Conservation (phyloP, 1,139 yeast species). For the Lizanozyma gosingica region DNA sequence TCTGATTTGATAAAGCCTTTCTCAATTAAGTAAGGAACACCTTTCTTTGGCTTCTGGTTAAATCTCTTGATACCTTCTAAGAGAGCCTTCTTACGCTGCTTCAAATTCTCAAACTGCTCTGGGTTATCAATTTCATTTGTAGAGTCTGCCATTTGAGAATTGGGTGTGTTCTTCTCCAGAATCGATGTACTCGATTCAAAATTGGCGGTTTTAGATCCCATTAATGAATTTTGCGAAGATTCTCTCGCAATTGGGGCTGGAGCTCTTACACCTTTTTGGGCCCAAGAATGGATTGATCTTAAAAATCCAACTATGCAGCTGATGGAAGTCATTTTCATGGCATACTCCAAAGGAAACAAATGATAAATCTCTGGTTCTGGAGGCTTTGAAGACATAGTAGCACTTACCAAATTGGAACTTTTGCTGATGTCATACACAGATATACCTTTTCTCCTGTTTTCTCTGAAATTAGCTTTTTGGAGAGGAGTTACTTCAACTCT, state of each 20-base stretch:
- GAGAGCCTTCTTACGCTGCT: slow-evolving; percentile 74
- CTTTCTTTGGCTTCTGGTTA: slow-evolving; percentile 78
- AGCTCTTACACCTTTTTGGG: slow-evolving; percentile 56
- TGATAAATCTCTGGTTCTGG: slow-evolving; percentile 50
- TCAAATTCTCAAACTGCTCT: slow-evolving; percentile 74
- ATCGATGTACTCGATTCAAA: slow-evolving; percentile 15
- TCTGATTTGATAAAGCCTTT: slow-evolving; percentile 55
- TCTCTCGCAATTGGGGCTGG: slow-evolving; percentile 8
- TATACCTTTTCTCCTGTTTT: slow-evolving; percentile 49
- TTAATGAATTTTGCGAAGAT: slow-evolving; percentile 15
- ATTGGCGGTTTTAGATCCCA: slow-evolving; percentile 33
- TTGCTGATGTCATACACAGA: slow-evolving; percentile 69
- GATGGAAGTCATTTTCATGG: slow-evolving; percentile 73
- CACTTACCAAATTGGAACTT: slow-evolving; percentile 68
- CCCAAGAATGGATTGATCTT: slow-evolving; percentile 79
- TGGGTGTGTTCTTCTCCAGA: neutral
- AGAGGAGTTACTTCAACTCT: slow-evolving; percentile 64
- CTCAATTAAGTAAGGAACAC: slow-evolving; percentile 52
- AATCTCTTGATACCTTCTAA: slow-evolving; percentile 73
- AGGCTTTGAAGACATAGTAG: slow-evolving; percentile 52
- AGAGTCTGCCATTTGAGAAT: slow-evolving; percentile 12
- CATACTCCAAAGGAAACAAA: slow-evolving; percentile 68
- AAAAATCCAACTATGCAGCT: slow-evolving; percentile 76
- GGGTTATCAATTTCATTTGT: slow-evolving; percentile 56
- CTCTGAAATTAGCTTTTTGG: slow-evolving; percentile 60